Evolutionary conservation across 768 basidiomycete genomes (phyloP), one percentile per base, ranked within the genome.

Genomic region (Pisolithus microcarpus): DNA sequence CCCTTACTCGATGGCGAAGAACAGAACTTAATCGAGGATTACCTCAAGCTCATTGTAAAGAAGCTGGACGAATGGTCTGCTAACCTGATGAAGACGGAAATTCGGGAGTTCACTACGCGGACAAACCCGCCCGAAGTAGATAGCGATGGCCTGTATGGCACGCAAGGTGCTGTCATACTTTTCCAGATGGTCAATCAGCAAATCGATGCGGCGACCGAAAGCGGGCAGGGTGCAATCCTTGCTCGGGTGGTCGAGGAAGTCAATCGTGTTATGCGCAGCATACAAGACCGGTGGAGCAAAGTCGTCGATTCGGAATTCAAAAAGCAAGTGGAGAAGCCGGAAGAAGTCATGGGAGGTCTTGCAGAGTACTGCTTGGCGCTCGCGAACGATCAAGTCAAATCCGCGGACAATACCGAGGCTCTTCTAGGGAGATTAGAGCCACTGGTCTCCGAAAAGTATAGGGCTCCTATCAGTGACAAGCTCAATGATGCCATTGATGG

Each of bases 101-200:
- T 87, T 19, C 74, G 78, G 16, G 90, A 92, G 52, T 98, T 99
- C 70, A 79, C 78, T 10, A 79, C 82, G 46, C 80, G 96, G 18
- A 79, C 82, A 31, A 82, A 87, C 58, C 89, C 91, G 23, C 95
- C 93, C 3, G 95, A 98, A 68, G 69, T 87, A 43, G 90, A 93
- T 61, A 80, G 80, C 49, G 92, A 97, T 52, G 91, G 91, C 13
- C 73, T 87, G 55, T 97, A 97, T 63, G 89, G 89, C 18, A 87
- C 85, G 53, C 89, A 96, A 63, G 89, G 94, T 39, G 86, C 94
- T 16, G 82, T 95, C 47, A 96, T 98, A 61, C 75, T 99, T 54
- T 98, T 97, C 77, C 90, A 96, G 70, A 93, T 98, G 87, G 86
- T 97, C 58, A 98, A 94, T 67, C 91, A 95, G 68, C 95, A 97